A percentile compares a stretch with the other conserved stretches of the same genome.
phyloP scores from a whole-genome alignment of 2,329 filamentous ascomycete genomes.

The Pyrenophora graminea region DNA sequence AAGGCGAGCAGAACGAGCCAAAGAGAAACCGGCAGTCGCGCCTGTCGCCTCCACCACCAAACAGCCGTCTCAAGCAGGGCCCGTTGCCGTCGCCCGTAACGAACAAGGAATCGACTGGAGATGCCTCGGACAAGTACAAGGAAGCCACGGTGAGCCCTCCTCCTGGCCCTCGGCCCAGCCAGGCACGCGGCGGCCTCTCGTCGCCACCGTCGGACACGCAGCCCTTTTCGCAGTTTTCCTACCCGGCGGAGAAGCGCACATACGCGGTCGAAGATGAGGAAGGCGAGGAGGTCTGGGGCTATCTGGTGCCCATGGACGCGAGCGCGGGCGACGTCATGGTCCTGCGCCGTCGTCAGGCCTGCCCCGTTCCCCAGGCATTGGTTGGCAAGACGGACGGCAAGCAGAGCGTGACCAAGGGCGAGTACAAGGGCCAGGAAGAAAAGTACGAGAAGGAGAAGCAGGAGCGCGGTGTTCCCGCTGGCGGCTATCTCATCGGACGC shows the following conservation, averaged over 20 bases:
- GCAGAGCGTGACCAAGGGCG: conserved; percentile 54
- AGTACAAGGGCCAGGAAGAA: conserved; percentile 66
- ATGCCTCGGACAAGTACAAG: conserved; percentile 63
- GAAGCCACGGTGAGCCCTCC: conserved; percentile 74
- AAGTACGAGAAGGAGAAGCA: conserved; percentile 61
- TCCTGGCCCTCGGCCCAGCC: conserved; percentile 37
- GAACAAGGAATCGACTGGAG: conserved; percentile 63
- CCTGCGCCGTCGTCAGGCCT: conserved; percentile 73
- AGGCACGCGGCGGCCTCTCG: conserved; percentile 53
- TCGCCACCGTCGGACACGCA: conserved; percentile 74
- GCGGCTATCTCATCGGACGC: conserved; percentile 88
- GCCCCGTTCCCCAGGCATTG: conserved; percentile 60
- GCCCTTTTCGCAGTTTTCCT: conserved; percentile 77
- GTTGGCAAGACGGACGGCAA: conserved; percentile 45
- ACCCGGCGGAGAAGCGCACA: conserved; percentile 70
- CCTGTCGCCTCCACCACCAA: conserved; percentile 55
- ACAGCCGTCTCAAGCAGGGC: conserved; percentile 50
- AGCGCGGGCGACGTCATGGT: conserved; percentile 72
- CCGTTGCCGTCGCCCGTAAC: conserved; percentile 84
- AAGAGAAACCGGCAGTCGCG: conserved; percentile 86
- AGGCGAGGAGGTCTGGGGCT: conserved; percentile 91
- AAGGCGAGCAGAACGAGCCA: conserved; percentile 65
- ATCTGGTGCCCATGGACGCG: conserved; percentile 79
- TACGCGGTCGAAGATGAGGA: conserved; percentile 86
- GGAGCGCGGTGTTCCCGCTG: conserved; percentile 63